Evolutionary conservation across 1,284 basidiomycete genomes (phyloP).

Genomic region (Puccinia horiana): DNA sequence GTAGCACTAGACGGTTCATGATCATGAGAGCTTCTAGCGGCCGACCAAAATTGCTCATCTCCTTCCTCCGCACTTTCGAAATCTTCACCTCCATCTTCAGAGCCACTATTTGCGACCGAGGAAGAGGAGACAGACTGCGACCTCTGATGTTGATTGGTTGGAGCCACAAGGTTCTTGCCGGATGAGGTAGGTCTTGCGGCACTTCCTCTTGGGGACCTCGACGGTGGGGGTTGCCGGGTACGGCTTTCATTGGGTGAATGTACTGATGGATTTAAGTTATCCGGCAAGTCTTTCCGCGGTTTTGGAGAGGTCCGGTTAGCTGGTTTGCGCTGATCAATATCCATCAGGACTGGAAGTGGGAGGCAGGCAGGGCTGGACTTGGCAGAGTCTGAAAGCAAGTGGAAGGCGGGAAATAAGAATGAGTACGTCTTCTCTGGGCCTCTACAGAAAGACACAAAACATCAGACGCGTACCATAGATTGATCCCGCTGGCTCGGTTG

Average conservation of each 20-base stretch:
- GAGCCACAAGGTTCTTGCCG: not conserved
- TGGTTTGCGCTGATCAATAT: not conserved
- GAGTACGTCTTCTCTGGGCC: not conserved
- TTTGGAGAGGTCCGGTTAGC: not conserved
- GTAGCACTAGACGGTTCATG: not conserved
- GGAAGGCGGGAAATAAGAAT: not conserved
- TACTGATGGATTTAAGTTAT: not conserved
- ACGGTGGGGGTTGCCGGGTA: not conserved
- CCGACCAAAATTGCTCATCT: constrained; percentile 35
- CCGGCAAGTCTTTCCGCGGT: not conserved
- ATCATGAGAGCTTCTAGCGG: not conserved
- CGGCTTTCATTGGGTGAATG: not conserved
- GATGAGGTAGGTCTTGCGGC: not conserved
- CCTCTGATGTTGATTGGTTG: not conserved
- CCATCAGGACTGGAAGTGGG: not conserved
- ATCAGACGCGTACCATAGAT: not conserved
- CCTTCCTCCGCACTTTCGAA: constrained; percentile 49
- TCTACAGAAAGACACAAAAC: not conserved
- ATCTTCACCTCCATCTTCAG: constrained; percentile 23
- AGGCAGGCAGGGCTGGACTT: not conserved
- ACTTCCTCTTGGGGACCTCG: not conserved
- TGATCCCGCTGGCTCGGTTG: not conserved
- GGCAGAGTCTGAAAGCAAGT: not conserved
- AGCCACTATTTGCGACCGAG: not conserved
- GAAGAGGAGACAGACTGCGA: not conserved